Evolutionary conservation across 805 yeast genomes (phyloP).

Genomic region (Nakazawaea holstii): DNA sequence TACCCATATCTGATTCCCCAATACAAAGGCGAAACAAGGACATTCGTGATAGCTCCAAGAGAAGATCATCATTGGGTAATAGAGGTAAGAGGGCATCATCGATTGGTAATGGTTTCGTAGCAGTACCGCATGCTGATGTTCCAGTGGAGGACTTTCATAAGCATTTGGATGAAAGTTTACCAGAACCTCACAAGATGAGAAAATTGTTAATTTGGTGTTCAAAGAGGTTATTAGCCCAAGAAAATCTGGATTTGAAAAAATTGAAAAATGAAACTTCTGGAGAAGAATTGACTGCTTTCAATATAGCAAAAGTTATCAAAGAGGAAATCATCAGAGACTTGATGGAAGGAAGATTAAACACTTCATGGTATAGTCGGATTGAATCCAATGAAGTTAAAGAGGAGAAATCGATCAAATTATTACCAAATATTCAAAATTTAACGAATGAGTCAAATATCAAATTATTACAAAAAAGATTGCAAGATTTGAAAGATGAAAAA

Average conservation of each 20-base stretch:
- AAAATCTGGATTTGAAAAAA: conserved; percentile 20
- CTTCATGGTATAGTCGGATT: conserved; percentile 61
- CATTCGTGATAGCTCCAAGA: conserved; percentile 22
- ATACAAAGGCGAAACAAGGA: conserved; percentile 15
- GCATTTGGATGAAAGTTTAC: conserved; percentile 53
- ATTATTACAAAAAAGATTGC: conserved; percentile 38
- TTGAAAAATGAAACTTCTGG: conserved; percentile 9
- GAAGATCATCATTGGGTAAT: conserved; percentile 48
- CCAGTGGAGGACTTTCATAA: conserved; percentile 51
- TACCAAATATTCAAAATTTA: conserved; percentile 58
- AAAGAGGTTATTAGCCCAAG: conserved; percentile 35
- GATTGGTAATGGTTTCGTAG: conserved; percentile 66
- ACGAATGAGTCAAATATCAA: conserved; percentile 44
- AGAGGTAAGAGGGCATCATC: conserved; percentile 73
- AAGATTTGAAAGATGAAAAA: conserved; percentile 39
- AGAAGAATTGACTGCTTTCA: conserved; percentile 37
- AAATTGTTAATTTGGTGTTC: conserved; percentile 68
- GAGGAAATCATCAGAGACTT: conserved; percentile 59
- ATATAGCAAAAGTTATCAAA: conserved; percentile 58
- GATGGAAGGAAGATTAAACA: conserved; percentile 50
- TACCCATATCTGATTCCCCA: conserved; percentile 23
- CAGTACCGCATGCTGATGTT: conserved; percentile 61
- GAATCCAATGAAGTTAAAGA: conserved; percentile 20
- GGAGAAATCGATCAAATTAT: conserved; percentile 25
- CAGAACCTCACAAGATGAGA: conserved; percentile 71